Base-by-base conservation (phyloP, 2,329 filamentous ascomycete genomes). In the Mycosphaerelloides madeirae region DNA sequence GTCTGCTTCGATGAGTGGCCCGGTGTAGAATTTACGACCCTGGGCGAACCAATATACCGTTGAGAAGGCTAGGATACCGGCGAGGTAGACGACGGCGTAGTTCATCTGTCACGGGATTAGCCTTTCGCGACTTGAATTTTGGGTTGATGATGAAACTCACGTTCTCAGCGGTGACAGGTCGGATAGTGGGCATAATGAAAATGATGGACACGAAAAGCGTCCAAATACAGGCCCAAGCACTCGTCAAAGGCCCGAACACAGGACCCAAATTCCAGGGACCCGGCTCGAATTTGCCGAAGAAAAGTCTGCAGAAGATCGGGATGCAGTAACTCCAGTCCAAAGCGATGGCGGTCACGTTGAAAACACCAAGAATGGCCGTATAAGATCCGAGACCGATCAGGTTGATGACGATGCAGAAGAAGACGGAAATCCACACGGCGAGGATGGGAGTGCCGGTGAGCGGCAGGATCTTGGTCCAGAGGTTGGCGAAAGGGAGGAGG, bases 351-450 rank as follows among this genome's bases (percentile, higher is more conserved):
- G 71, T 76, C 33, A 76, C 63, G 57, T 76, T 77, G 66, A 78
- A 78, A 39, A 78, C 71, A 46, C 72, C 75, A 3, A 65, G 52
- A 48, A 78, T 77, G 46, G 73, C 72, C 20, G 72, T 70, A 58
- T 77, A 76, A 20, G 71, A 76, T 34, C 74, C 77, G 5, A 81
- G 71, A 33, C 72, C 77, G 55, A 80, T 78, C 49, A 80, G 66
- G 61, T 80, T 80, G 65, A 81, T 77, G 38, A 69, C 65, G 50
- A 79, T 72, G 63, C 75, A 79, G 48, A 70, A 74, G 53, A 74
- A 62, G 22, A 75, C 68, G 43, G 71, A 75, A 43, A 79, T 68
- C 77, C 77, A 80, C 38, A 79, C 76, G 12, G 76, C 73, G 22
- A 72, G 66, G 16, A 78, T 61, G 3, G 76, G 76, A 1, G 75